Evolutionary conservation across 2,329 filamentous ascomycete species (phyloP).

Genomic region (Nannizzia gypsea): DNA sequence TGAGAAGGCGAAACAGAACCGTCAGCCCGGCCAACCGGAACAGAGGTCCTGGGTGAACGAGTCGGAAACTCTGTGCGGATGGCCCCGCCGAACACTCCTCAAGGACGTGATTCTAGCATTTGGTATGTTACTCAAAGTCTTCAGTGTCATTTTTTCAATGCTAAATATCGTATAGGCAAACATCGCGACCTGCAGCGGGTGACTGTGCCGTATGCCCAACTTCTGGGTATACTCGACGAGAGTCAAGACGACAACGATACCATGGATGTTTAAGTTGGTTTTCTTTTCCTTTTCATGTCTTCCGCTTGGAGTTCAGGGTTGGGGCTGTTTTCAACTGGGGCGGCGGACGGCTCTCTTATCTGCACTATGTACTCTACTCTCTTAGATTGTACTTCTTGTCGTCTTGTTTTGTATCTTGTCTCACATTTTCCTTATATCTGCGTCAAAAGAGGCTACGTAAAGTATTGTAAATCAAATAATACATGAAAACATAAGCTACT

Average conservation of each 20-base stretch:
- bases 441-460: too few species aligned
- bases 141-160: conserved; percentile 9
- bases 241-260: conserved; percentile 15
- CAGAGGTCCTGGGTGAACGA: conserved; percentile 53
- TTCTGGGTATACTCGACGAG: conserved; percentile 48
- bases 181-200: conserved; percentile 86
- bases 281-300: not conserved
- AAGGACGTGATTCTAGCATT: conserved; percentile 87
- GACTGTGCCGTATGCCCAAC: conserved; percentile 84
- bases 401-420: not conserved
- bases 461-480: too few species aligned
- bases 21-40: conserved; percentile 14
- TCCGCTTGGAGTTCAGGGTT: conserved; percentile 3
- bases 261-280: conserved; percentile 10
- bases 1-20: conserved; percentile 20
- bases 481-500: too few species aligned
- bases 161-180: conserved; percentile 55
- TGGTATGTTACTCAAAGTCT: conserved; percentile 48
- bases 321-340: not conserved
- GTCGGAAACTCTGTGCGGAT: conserved; percentile 70
- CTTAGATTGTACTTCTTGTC: not conserved
- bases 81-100: conserved; percentile 75
- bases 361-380: not conserved
- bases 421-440: not conserved
- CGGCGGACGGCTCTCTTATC: not conserved